These are phyloP conservation scores for Picea glauca DNA, from an alignment of 75 land plant species.

Conservation along the genomic window DNA sequence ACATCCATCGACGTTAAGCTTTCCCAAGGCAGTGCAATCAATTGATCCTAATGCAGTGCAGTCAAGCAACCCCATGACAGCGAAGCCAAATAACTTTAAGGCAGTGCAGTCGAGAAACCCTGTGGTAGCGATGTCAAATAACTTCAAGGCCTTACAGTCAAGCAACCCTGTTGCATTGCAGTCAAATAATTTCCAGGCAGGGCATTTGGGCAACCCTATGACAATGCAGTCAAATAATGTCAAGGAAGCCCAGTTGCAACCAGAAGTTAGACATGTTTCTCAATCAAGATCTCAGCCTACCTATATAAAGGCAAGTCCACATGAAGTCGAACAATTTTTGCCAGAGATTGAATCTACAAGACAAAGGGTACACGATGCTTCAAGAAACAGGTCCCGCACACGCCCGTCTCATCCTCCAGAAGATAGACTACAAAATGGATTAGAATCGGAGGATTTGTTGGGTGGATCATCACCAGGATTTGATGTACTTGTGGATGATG, in stretches of 20 bases:
- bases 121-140: conserved; percentile 13
- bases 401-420: conserved; percentile 19
- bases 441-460: conserved; percentile 59
- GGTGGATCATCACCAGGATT: conserved; percentile 94
- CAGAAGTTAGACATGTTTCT: conserved; percentile 12
- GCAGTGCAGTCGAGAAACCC: background rate
- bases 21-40: background rate
- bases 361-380: conserved; percentile 17
- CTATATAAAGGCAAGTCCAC: conserved; percentile 9
- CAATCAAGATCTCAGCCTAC: conserved; percentile 11
- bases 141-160: too few species aligned
- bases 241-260: conserved; percentile 13
- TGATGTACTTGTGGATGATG: conserved; percentile 86
- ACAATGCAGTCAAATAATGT: conserved; percentile 9
- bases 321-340: background rate
- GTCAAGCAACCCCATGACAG: background rate
- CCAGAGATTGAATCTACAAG: conserved; percentile 15
- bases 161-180: background rate
- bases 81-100: background rate
- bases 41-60: conserved; percentile 3
- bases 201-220: conserved; percentile 1
- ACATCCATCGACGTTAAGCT: background rate
- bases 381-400: conserved; percentile 1
- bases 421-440: conserved; percentile 34
- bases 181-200: conserved; percentile 4